These are phyloP conservation scores for Lentinula guzmanii DNA, from an alignment of 768 basidiomycete genomes.

Conservation along the genomic window DNA sequence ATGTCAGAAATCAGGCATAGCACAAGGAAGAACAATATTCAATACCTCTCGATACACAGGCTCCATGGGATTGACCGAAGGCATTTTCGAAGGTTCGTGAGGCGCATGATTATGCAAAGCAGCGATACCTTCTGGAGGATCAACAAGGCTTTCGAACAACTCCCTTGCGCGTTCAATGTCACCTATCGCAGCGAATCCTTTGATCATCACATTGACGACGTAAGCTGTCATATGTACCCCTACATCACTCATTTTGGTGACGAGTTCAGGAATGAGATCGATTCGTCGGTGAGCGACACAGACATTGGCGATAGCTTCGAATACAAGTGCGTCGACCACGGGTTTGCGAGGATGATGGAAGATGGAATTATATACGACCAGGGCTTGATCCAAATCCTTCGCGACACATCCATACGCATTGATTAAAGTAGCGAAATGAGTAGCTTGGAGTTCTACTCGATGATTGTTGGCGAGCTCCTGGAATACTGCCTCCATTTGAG, in stretches of 20 bases:
- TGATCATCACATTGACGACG: conserved; percentile 83
- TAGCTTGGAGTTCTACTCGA: conserved; percentile 35
- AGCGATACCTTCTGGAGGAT: conserved; percentile 80
- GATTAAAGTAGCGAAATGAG: conserved; percentile 76
- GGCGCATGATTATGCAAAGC: conserved; percentile 85
- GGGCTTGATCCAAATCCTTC: conserved; percentile 73
- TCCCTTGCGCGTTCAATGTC: conserved; percentile 65
- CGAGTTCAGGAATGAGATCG: conserved; percentile 69
- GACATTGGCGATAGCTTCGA: conserved; percentile 87
- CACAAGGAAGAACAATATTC: conserved; percentile 14
- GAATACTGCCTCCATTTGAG: conserved; percentile 69
- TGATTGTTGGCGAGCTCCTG: conserved; percentile 42
- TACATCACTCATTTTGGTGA: conserved; percentile 50
- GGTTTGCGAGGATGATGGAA: conserved; percentile 42
- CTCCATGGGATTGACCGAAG: conserved; percentile 33
- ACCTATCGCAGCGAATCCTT: conserved; percentile 61
- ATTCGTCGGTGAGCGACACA: conserved; percentile 72
- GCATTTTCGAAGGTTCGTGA: conserved; percentile 40
- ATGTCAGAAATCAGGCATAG: conserved; percentile 3
- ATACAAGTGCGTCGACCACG: conserved; percentile 77
- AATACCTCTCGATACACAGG: conserved; percentile 78
- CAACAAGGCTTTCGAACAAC: conserved; percentile 75
- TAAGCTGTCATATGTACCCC: conserved; percentile 92
- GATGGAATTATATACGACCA: conserved; percentile 74
- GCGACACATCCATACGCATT: conserved; percentile 80